Conservation (phyloP, 139 green algal species). For the Mychonastes homosphaera region DNA sequence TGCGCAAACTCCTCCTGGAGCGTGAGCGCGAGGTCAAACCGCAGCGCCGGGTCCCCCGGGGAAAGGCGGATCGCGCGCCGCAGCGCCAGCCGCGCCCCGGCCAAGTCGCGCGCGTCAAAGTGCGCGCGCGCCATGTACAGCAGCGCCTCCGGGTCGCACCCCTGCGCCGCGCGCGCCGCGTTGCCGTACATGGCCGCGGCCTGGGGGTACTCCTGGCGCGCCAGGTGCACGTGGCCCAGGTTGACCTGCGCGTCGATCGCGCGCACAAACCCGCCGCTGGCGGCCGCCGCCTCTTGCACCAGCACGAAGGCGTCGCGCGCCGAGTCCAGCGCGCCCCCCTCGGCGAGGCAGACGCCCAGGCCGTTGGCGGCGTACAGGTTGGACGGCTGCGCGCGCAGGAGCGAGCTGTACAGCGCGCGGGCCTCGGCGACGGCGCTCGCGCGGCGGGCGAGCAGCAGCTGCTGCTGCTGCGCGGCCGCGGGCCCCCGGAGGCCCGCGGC, state of each 20-base stretch:
- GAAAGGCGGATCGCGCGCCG: constrained; percentile 60
- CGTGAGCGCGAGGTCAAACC: constrained; percentile 66
- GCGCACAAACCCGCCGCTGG: constrained; percentile 32
- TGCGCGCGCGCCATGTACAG: constrained; percentile 55
- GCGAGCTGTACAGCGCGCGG: constrained; percentile 37
- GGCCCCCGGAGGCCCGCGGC: constrained; percentile 5
- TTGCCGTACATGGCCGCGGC: constrained; percentile 11
- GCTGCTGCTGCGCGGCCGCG: neutral
- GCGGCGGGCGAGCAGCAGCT: neutral
- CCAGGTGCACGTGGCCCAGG: constrained; percentile 65
- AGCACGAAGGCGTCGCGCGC: constrained; percentile 24
- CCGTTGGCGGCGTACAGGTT: constrained; percentile 83
- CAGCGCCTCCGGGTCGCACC: constrained; percentile 26
- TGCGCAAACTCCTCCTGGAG: constrained; percentile 80
- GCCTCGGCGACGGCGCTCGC: constrained; percentile 22
- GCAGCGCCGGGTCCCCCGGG: constrained; percentile 52
- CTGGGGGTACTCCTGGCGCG: constrained; percentile 16
- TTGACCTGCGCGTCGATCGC: constrained; percentile 65
- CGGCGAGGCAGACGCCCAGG: constrained; percentile 69
- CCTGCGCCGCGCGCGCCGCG: no score
- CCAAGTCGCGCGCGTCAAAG: constrained; percentile 60
- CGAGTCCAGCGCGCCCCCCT: constrained; percentile 49
- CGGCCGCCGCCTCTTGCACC: constrained; percentile 58
- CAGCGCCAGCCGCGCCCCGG: constrained; percentile 49
- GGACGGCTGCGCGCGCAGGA: constrained; percentile 41